These are phyloP conservation scores for Rhizopogon vinicolor DNA, from an alignment of 768 basidiomycete species.

Conservation along the genomic window DNA sequence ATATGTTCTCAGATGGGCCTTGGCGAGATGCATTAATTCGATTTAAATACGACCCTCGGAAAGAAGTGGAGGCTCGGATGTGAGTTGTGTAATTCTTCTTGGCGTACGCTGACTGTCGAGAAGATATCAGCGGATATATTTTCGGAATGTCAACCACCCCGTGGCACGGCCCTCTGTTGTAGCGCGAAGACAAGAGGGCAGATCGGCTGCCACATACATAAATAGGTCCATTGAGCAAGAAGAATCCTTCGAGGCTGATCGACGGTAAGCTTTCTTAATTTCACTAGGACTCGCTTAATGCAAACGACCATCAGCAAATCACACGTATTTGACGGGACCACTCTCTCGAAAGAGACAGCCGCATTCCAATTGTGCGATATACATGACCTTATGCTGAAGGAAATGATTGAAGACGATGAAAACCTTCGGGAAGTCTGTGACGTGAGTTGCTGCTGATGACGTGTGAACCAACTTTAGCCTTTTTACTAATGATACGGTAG, in stretches of 20 bases:
- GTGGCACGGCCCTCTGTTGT: constrained; percentile 75
- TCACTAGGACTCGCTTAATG: background rate
- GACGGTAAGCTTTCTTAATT: constrained; percentile 18
- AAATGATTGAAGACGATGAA: constrained; percentile 72
- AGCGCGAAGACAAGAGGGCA: constrained; percentile 52
- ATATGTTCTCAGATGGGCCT: constrained; percentile 91
- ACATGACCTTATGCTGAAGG: constrained; percentile 74
- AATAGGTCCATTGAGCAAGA: constrained; percentile 29
- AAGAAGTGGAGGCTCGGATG: constrained; percentile 70
- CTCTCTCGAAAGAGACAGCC: constrained; percentile 78
- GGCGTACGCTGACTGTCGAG: background rate
- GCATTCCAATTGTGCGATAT: constrained; percentile 96
- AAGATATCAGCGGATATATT: constrained; percentile 91
- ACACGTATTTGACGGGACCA: constrained; percentile 87
- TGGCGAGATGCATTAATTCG: constrained; percentile 88
- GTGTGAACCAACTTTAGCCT: background rate
- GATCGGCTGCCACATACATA: constrained; percentile 18
- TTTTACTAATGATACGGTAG: constrained; percentile 28
- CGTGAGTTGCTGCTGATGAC: constrained; percentile 40
- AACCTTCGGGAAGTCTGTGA: constrained; percentile 69
- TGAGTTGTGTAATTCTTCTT: constrained; percentile 32
- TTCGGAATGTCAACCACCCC: constrained; percentile 83
- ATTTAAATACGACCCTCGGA: constrained; percentile 87
- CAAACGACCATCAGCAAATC: constrained; percentile 42
- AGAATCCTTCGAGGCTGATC: constrained; percentile 25